Evolutionary conservation across 2,329 filamentous ascomycete species (phyloP), one percentile per base, ranked within the genome.

Genomic region (Fusarium sulawesiense): DNA sequence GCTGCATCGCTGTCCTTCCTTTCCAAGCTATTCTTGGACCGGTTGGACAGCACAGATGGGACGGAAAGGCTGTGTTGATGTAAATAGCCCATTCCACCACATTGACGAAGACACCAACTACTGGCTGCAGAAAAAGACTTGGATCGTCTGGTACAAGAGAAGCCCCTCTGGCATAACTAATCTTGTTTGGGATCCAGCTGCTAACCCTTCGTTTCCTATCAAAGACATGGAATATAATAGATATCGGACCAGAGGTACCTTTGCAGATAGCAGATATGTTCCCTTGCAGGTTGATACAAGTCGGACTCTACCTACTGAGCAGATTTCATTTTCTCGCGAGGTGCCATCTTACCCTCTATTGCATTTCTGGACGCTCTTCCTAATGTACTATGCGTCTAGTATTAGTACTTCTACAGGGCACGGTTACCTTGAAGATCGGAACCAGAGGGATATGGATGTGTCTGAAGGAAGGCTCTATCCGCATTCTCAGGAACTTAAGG

Each of bases 71-170:
- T 4, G 3, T n/a, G 37, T 51, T 20, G 8, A 25, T 13, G 9
- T 45, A 7, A 2, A 37, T 10, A 37, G 5, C 32, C 32, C 16
- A 11, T 18, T 27, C 13, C 20, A 6, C 13, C 9, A 6, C 2
- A 9, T 3, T 7, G 7, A n/a, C 13, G 10, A 21, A 9, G 2
- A 12, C 25, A 20, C 8, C 13, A 62, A 65, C 14, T 8, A 56
- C 1, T 63, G 40, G 47, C 44, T 68, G 6, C 4, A 11, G 5
- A 13, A 55, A 0, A 30, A 40, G 5, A 66, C 61, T 4, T 70
- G 67, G 65, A 68, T 70, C 7, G 8, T 68, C 3, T 70, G 67
- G 67, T 57, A 66, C 7, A 68, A 49, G 16, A 37, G 65, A n/a
- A 68, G 32, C 12, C 47, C 58, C 1, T 60, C 50, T 2, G 58